Conservation (phyloP, 2,329 filamentous ascomycete genomes). For the Pseudogymnoascus sp. region DNA sequence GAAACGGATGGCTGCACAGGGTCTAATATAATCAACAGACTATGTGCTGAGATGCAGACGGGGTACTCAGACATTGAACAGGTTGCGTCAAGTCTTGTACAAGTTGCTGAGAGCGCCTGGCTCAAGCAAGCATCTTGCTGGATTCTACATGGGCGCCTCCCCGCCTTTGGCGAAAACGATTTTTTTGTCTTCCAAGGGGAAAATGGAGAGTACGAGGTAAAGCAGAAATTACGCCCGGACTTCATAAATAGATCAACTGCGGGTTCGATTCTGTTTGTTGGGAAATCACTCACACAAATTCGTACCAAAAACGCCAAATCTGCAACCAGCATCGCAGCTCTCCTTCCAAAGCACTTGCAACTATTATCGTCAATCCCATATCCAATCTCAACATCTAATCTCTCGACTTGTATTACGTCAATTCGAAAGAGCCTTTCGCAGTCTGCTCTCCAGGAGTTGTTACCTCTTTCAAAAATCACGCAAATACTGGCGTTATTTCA, state of each 20-base stretch:
- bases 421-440: slow-evolving; percentile 77
- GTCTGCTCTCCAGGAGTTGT: slow-evolving; percentile 70
- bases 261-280: slow-evolving; percentile 81
- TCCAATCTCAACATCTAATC: slow-evolving; percentile 62
- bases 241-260: slow-evolving; percentile 71
- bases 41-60: slow-evolving; percentile 71
- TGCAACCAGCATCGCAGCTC: slow-evolving; percentile 26
- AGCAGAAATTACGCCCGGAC: slow-evolving; percentile 58
- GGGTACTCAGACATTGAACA: slow-evolving; percentile 82
- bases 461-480: slow-evolving; percentile 69
- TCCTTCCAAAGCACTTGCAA: slow-evolving; percentile 60
- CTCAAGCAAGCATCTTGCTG: slow-evolving; percentile 82
- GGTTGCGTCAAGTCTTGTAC: slow-evolving; percentile 63
- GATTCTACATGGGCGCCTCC: slow-evolving; percentile 81
- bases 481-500: slow-evolving; percentile 70
- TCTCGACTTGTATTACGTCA: slow-evolving; percentile 63
- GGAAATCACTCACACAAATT: slow-evolving; percentile 80
- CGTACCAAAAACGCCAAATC: slow-evolving; percentile 43
- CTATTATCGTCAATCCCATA: slow-evolving; percentile 60
- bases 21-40: slow-evolving; percentile 65
- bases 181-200: slow-evolving; percentile 63
- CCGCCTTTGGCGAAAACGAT: slow-evolving; percentile 68
- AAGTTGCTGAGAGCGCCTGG: slow-evolving; percentile 80
- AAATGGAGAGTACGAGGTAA: slow-evolving; percentile 47
- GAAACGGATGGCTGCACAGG: slow-evolving; percentile 49